These are phyloP conservation scores for Pelargonium myrrhifolium DNA, from an alignment of 441 rosid genomes.

Conservation along the genomic window DNA sequence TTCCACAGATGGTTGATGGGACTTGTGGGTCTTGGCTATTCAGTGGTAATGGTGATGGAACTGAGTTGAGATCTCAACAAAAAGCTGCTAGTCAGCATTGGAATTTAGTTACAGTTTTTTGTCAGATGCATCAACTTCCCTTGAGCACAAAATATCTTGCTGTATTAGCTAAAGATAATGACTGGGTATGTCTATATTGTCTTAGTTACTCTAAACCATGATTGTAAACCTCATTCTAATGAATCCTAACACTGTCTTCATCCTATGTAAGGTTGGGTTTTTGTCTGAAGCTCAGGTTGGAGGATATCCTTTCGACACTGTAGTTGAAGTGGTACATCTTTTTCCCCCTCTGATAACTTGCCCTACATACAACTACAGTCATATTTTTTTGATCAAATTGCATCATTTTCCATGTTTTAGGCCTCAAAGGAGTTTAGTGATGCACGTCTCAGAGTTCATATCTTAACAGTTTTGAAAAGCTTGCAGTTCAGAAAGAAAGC, in stretches of 20 bases:
- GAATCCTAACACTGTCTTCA: constrained; percentile 31
- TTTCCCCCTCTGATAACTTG: constrained; percentile 13
- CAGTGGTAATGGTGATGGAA: constrained; percentile 85
- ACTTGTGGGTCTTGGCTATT: constrained; percentile 94
- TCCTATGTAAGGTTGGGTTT: constrained; percentile 72
- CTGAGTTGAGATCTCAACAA: constrained; percentile 78
- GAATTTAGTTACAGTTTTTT: constrained; percentile 85
- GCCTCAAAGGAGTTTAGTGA: constrained; percentile 86
- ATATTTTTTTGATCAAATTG: constrained; percentile 3
- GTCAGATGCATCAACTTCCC: constrained; percentile 93
- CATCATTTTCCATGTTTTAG: constrained; percentile 37
- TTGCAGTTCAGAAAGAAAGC: constrained; percentile 70
- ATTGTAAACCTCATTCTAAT: constrained; percentile 13
- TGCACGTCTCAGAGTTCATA: constrained; percentile 81
- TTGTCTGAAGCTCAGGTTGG: constrained; percentile 95
- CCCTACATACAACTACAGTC: neutral
- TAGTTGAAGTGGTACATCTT: constrained; percentile 66
- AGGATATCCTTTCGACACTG: constrained; percentile 80
- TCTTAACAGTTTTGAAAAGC: constrained; percentile 75
- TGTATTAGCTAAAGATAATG: constrained; percentile 90
- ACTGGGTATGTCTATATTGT: constrained; percentile 67
- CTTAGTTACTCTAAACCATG: constrained; percentile 14
- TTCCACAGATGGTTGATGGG: constrained; percentile 54
- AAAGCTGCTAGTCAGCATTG: constrained; percentile 84
- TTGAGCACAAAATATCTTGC: constrained; percentile 92